These are phyloP conservation scores for Chlorella ohadii DNA, from an alignment of 139 green algal genomes.

Conservation along the genomic window DNA sequence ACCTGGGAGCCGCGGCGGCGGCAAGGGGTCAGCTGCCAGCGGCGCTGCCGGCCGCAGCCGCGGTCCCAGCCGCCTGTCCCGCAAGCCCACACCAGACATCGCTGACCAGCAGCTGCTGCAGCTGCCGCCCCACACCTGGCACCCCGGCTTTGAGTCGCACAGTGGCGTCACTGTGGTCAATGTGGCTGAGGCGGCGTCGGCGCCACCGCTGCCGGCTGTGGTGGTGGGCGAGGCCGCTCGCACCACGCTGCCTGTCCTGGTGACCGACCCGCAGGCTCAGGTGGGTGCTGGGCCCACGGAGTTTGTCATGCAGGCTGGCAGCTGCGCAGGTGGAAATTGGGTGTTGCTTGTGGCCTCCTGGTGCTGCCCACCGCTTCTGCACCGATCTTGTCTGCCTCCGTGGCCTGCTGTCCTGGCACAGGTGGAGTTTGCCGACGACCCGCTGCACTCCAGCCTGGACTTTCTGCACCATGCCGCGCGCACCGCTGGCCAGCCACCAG, in stretches of 20 bases:
- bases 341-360: no score
- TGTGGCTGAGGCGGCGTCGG: neutral
- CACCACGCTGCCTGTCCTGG: neutral
- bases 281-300: neutral
- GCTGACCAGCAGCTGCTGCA: neutral
- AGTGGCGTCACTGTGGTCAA: constrained; percentile 24
- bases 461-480: constrained; percentile 23
- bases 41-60: neutral
- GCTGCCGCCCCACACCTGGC: constrained; percentile 26
- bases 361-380: no score
- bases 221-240: neutral
- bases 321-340: no score
- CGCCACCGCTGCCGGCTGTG: neutral
- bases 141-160: constrained; percentile 15
- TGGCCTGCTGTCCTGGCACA: neutral
- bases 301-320: no score
- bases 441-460: constrained; percentile 16
- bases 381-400: no score
- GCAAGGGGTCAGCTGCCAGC: neutral
- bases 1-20: neutral
- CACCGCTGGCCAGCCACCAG: neutral
- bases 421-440: constrained; percentile 16
- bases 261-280: no score
- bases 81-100: neutral
- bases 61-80: neutral